Evolutionary conservation across 306 rosid genomes (phyloP).

Genomic region (Vicia villosa): DNA sequence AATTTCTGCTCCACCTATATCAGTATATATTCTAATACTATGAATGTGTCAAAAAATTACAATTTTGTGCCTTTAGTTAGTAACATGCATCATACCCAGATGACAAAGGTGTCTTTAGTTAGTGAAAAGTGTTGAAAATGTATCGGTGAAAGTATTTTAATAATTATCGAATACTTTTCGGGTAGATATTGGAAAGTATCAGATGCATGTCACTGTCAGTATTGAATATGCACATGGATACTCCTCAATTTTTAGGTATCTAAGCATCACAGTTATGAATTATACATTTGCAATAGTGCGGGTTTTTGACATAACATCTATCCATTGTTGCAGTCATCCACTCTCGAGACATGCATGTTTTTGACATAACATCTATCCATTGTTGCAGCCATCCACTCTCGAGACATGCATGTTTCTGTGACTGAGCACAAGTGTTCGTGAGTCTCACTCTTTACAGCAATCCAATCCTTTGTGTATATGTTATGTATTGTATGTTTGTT

Average conservation of each 20-base stretch:
- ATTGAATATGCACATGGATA: neutral
- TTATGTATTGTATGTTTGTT: neutral
- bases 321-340: neutral
- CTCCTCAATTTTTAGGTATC: neutral
- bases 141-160: neutral
- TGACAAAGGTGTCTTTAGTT: neutral
- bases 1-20: neutral
- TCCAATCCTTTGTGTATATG: neutral
- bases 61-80: neutral
- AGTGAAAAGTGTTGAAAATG: neutral
- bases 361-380: neutral
- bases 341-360: neutral
- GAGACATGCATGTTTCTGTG: too few species aligned
- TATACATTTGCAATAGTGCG: neutral
- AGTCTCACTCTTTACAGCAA: neutral
- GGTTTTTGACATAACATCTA: slow-evolving; percentile 20
- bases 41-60: neutral
- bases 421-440: neutral
- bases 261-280: neutral
- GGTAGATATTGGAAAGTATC: neutral
- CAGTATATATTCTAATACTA: neutral
- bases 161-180: neutral
- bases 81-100: neutral
- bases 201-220: neutral
- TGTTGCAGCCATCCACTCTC: slow-evolving; percentile 1